A percentile compares a stretch with the other conserved stretches of the same genome.
These are phyloP conservation scores for Trebouxia sp. DNA, from an alignment of 139 green algal species.

Conservation along the genomic window DNA sequence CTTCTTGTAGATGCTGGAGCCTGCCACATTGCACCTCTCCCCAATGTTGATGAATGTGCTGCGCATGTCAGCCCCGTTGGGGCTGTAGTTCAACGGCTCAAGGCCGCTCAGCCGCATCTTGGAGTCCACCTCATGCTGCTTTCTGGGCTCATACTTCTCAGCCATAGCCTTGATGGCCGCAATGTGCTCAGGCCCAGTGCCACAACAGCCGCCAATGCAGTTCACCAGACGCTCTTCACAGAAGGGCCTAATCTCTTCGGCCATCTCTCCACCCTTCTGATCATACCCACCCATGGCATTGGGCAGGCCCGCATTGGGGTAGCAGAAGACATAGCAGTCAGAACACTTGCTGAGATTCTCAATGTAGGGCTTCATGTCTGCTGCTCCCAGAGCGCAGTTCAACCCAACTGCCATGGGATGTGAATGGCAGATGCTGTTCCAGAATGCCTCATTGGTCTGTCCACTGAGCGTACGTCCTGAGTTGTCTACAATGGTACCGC, in stretches of 20 bases:
- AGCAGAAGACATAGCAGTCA: constrained; percentile 96
- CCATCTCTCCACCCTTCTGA: constrained; percentile 93
- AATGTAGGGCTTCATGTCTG: constrained; percentile 94
- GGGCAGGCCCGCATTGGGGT: constrained; percentile 97
- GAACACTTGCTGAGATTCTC: constrained; percentile 86
- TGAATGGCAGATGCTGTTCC: constrained; percentile 90
- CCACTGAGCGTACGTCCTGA: constrained; percentile 90
- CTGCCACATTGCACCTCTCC: constrained; percentile 98
- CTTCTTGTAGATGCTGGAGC: constrained; percentile 96
- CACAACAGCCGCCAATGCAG: constrained; percentile 95
- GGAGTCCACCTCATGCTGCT: constrained; percentile 58
- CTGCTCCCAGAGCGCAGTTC: constrained; percentile 96
- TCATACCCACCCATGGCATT: constrained; percentile 99
- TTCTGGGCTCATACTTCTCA: constrained; percentile 66
- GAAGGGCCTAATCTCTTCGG: constrained; percentile 93
- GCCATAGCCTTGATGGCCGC: constrained; percentile 74
- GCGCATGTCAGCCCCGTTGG: constrained; percentile 74
- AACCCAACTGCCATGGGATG: constrained; percentile 93
- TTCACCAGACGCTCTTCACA: constrained; percentile 89
- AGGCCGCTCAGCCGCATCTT: constrained; percentile 91
- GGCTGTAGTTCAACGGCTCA: constrained; percentile 93
- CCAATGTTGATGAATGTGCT: constrained; percentile 94
- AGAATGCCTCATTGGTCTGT: constrained; percentile 99
- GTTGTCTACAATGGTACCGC: constrained; percentile 88
- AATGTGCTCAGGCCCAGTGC: constrained; percentile 91